phyloP scores from a whole-genome alignment of 208 protist species.

The Trypanosoma congolense region DNA sequence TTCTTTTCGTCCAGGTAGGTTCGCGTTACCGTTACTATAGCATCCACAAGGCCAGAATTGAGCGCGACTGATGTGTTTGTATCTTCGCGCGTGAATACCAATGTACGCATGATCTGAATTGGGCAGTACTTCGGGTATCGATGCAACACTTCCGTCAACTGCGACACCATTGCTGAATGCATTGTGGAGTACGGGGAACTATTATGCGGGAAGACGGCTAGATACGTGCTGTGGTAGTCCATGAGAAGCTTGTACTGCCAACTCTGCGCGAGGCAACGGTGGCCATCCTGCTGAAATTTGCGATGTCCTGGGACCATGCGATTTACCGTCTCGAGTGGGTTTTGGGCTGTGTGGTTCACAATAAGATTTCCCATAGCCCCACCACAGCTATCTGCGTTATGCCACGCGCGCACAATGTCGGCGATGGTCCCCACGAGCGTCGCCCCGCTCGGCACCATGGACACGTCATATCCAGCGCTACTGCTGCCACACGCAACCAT shows the following conservation, averaged over 20 bases:
- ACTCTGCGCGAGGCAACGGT: constrained; percentile 40
- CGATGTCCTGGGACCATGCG: constrained; percentile 37
- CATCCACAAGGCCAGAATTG: constrained; percentile 41
- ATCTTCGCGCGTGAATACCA: constrained; percentile 40
- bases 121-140: constrained; percentile 64
- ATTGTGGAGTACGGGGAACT: constrained; percentile 7
- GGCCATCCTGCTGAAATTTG: constrained; percentile 55
- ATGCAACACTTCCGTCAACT: constrained; percentile 60
- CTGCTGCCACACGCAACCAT: not conserved
- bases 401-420: constrained; percentile 31
- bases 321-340: constrained; percentile 24
- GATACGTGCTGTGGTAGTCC: constrained; percentile 68
- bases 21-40: constrained; percentile 45
- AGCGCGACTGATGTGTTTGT: constrained; percentile 48
- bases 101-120: constrained; percentile 42
- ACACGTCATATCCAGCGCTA: not conserved
- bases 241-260: constrained; percentile 80
- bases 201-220: constrained; percentile 22
- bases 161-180: constrained; percentile 45
- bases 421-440: constrained; percentile 59
- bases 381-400: constrained; percentile 10
- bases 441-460: constrained; percentile 2
- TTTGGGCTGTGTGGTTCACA: constrained; percentile 8
- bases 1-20: constrained; percentile 34
- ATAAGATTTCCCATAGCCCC: constrained; percentile 10